Conservation (phyloP, 352 stramenopile genomes). For the Phytophthora europaea region DNA sequence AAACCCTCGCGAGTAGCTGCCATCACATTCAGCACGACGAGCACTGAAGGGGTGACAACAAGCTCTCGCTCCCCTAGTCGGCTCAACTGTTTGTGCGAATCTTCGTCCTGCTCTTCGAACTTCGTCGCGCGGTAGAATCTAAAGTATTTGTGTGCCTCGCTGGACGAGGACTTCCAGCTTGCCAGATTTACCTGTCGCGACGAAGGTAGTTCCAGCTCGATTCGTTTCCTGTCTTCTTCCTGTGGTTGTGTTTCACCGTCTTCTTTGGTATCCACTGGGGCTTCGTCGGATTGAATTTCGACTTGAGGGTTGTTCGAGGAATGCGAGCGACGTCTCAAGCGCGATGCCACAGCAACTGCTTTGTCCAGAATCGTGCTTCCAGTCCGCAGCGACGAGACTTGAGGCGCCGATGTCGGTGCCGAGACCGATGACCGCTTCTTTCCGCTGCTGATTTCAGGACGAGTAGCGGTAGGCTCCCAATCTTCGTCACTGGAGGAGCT, state of each 20-base stretch:
- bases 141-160: slow-evolving; percentile 49
- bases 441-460: slow-evolving; percentile 13
- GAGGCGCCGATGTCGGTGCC: slow-evolving; percentile 13
- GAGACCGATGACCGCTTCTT: slow-evolving; percentile 13
- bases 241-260: slow-evolving; percentile 22
- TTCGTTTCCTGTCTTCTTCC: slow-evolving; percentile 19
- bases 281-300: slow-evolving; percentile 26
- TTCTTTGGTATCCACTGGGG: slow-evolving; percentile 15
- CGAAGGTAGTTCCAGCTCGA: slow-evolving; percentile 20
- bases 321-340: slow-evolving; percentile 46
- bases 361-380: slow-evolving; percentile 81
- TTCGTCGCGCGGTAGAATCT: slow-evolving; percentile 58
- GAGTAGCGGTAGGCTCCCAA: slow-evolving; percentile 10
- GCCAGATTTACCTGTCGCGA: slow-evolving; percentile 51
- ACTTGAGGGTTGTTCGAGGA: slow-evolving; percentile 46
- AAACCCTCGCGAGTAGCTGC: slow-evolving; percentile 51
- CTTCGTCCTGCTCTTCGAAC: slow-evolving; percentile 42
- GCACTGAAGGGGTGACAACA: slow-evolving; percentile 63
- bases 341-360: slow-evolving; percentile 70
- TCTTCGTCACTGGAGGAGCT: slow-evolving; percentile 38
- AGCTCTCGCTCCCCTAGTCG: slow-evolving; percentile 73
- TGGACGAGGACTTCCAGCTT: slow-evolving; percentile 54
- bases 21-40: slow-evolving; percentile 62
- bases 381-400: slow-evolving; percentile 53
- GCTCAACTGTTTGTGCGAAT: slow-evolving; percentile 28